These are phyloP conservation scores for Acanthamoeba culbertsoni DNA, from an alignment of 208 protist species.

Conservation along the genomic window DNA sequence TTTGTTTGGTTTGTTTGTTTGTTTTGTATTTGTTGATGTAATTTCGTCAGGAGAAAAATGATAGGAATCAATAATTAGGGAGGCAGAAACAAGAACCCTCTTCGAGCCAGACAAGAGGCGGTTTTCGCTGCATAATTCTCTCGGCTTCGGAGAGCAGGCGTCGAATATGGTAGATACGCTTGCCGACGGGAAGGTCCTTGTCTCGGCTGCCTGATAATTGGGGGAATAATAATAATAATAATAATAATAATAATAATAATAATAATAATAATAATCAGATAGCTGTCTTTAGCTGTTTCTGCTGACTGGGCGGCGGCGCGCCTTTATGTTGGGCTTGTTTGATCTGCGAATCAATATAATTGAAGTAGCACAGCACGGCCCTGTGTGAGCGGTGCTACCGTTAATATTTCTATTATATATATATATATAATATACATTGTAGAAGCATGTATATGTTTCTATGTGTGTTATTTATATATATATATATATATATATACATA, in stretches of 20 bases:
- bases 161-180: slow-evolving; percentile 46
- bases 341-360: slow-evolving; percentile 49
- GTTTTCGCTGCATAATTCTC: not conserved
- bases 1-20: not conserved
- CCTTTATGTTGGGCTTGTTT: slow-evolving; percentile 6
- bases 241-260: not conserved
- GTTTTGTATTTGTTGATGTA: not conserved
- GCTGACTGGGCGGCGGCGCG: not conserved
- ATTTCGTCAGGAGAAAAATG: not conserved
- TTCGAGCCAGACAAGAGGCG: slow-evolving; percentile 15
- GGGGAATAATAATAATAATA: not conserved
- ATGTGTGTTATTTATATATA: no score
- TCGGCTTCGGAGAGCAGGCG: slow-evolving; percentile 20
- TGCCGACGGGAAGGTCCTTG: slow-evolving; percentile 24
- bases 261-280: not conserved
- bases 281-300: no score
- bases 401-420: no score
- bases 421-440: no score
- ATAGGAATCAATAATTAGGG: not conserved
- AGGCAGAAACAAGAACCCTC: not conserved
- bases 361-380: not conserved
- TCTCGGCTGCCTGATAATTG: not conserved
- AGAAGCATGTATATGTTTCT: not conserved
- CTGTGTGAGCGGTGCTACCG: not conserved
- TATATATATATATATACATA: no score